A percentile compares a stretch with the other conserved stretches of the same genome.
phyloP scores from a whole-genome alignment of 768 basidiomycete genomes.

The Lentinula aciculospora region DNA sequence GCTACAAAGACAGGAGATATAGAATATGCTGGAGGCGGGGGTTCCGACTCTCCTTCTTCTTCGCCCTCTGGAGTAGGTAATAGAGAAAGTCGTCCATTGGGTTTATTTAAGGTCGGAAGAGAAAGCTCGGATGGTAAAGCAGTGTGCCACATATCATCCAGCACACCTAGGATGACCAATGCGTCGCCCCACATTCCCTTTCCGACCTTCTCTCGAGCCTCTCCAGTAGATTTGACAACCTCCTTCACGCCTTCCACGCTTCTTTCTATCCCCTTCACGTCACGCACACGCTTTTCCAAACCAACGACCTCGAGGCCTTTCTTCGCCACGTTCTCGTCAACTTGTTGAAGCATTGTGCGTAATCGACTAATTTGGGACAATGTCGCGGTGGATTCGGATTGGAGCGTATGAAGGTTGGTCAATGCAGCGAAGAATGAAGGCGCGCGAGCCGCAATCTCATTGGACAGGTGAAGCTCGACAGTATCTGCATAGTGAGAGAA shows the following conservation, averaged over 20 bases:
- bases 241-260: constrained; percentile 60
- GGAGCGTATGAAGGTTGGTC: constrained; percentile 88
- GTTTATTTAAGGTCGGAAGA: constrained; percentile 7
- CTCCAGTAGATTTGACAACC: constrained; percentile 72
- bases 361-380: constrained; percentile 70
- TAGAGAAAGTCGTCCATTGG: constrained; percentile 21
- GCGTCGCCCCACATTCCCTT: constrained; percentile 89
- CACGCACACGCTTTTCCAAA: constrained; percentile 54
- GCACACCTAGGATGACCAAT: constrained; percentile 63
- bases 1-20: constrained; percentile 6
- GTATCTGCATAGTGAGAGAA: constrained; percentile 91
- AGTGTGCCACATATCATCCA: constrained; percentile 53
- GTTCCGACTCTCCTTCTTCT: constrained; percentile 12
- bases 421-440: constrained; percentile 96
- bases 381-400: constrained; percentile 82
- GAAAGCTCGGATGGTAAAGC: constrained; percentile 7
- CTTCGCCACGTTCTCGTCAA: constrained; percentile 73
- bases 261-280: constrained; percentile 54
- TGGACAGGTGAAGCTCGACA: constrained; percentile 90
- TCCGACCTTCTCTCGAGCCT: constrained; percentile 68
- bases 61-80: constrained; percentile 34
- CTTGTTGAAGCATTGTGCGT: constrained; percentile 63
- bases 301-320: constrained; percentile 74
- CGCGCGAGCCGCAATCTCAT: constrained; percentile 86
- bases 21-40: constrained; percentile 10